A percentile compares a stretch with the other conserved stretches of the same genome.
These are phyloP conservation scores for Prunus persica DNA, from an alignment of 306 rosid genomes.

Conservation along the genomic window Prunus_persica_NCBIv2 NC_034009.1:22291501-22292000, in stretches of 20 bases:
- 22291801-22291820: slow-evolving; percentile 60
- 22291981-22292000: slow-evolving; percentile 41
- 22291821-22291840: background rate
- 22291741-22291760: slow-evolving; percentile 69
- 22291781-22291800: slow-evolving; percentile 65
- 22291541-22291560: too few species aligned
- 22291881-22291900: background rate
- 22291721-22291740: slow-evolving; percentile 76
- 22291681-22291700: slow-evolving; percentile 58
- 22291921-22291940: background rate
- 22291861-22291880: background rate
- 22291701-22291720: slow-evolving; percentile 83
- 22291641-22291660: background rate
- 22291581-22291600: too few species aligned
- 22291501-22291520: too few species aligned
- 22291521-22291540: too few species aligned
- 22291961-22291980: slow-evolving; percentile 56
- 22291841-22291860: background rate
- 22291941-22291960: slow-evolving; percentile 87
- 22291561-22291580: too few species aligned
- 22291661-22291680: background rate
- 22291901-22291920: slow-evolving; percentile 4
- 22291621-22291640: too few species aligned
- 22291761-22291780: slow-evolving; percentile 86
- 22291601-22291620: too few species aligned